Conservation (phyloP, 371 early-diverging fungal species). For the Choanephora cucurbitarum region DNA sequence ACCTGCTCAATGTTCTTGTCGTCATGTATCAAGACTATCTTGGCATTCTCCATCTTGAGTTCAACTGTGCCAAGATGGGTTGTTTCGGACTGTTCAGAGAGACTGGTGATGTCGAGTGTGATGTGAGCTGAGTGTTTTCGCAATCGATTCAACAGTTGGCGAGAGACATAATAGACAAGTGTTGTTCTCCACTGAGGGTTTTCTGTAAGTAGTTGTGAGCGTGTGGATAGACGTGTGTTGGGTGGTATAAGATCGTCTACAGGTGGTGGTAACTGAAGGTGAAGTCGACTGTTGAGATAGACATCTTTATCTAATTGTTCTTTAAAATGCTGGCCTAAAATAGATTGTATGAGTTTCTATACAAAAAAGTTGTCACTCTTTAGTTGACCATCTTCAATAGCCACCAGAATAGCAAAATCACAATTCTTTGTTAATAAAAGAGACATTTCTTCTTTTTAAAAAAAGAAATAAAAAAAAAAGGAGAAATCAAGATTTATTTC, state of each 20-base stretch:
- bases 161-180: conserved; percentile 42
- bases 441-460: conserved; percentile 31
- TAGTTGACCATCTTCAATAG: conserved; percentile 37
- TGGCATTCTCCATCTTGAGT: conserved; percentile 34
- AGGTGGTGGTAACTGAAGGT: conserved; percentile 32
- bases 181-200: conserved; percentile 40
- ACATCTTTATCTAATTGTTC: conserved; percentile 33
- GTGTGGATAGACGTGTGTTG: conserved; percentile 38
- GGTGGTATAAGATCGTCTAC: conserved; percentile 51
- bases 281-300: conserved; percentile 37
- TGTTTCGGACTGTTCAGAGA: conserved; percentile 16
- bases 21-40: conserved; percentile 30
- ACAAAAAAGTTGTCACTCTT: no score
- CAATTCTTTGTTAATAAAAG: conserved; percentile 29
- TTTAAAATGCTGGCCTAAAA: conserved; percentile 31
- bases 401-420: conserved; percentile 36
- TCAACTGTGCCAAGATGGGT: conserved; percentile 24
- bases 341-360: background rate
- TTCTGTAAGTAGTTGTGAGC: conserved; percentile 23
- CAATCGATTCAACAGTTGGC: conserved; percentile 32
- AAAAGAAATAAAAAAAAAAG: conserved; percentile 8
- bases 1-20: conserved; percentile 32
- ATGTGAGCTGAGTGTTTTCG: conserved; percentile 23
- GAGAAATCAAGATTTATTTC: background rate
- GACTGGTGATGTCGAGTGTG: conserved; percentile 28